phyloP scores from a whole-genome alignment of 2,329 filamentous ascomycete species.

The Paecilomyces sp. region DNA sequence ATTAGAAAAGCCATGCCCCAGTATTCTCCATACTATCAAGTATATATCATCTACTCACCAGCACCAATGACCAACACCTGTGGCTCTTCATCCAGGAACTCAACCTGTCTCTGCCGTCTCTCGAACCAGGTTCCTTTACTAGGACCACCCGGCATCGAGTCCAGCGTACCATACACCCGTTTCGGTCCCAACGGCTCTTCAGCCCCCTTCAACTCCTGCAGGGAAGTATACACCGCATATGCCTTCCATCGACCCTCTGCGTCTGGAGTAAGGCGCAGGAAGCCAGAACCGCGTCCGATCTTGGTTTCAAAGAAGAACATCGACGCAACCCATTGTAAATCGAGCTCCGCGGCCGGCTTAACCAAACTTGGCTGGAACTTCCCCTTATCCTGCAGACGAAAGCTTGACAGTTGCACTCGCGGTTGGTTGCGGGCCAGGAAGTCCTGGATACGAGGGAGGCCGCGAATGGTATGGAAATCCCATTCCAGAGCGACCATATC shows the following conservation, averaged over 20 bases:
- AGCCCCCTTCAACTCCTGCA: constrained; percentile 27
- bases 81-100: constrained; percentile 30
- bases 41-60: constrained; percentile 14
- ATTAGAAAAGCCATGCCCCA: not conserved
- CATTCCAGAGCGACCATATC: constrained; percentile 34
- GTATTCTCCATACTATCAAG: not conserved
- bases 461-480: constrained; percentile 31
- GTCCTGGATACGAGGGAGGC: constrained; percentile 19
- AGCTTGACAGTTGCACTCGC: constrained; percentile 17
- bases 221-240: constrained; percentile 30
- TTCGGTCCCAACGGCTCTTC: constrained; percentile 26
- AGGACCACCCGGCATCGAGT: constrained; percentile 25
- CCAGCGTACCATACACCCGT: constrained; percentile 26
- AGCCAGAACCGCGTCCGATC: constrained; percentile 27
- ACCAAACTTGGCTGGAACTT: constrained; percentile 22
- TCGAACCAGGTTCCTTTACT: constrained; percentile 31
- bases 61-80: constrained; percentile 36
- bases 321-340: constrained; percentile 26
- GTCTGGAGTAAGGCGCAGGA: constrained; percentile 27
- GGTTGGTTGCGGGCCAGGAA: constrained; percentile 22
- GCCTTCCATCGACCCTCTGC: constrained; percentile 23
- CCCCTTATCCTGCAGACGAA: constrained; percentile 26
- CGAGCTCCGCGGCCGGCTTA: constrained; percentile 16
- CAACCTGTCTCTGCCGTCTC: constrained; percentile 20
- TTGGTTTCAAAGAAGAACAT: constrained; percentile 35